These are phyloP conservation scores for Mycosphaerella sp. DNA, from an alignment of 2,329 filamentous ascomycete genomes.

Conservation along the genomic window DNA sequence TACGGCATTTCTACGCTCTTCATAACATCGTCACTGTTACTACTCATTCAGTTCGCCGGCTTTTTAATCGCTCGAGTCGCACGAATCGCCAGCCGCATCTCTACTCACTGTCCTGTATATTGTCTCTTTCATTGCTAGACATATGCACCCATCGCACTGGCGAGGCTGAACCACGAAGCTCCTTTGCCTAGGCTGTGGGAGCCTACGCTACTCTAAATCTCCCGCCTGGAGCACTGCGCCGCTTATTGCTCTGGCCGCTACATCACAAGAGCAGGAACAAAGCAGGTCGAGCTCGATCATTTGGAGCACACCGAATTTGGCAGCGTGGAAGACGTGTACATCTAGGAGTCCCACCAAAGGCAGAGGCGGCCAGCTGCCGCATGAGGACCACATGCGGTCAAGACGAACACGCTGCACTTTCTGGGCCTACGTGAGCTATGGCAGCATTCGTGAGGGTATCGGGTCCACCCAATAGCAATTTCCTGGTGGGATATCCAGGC, in stretches of 20 bases:
- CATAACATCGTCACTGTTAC: conserved; percentile 3
- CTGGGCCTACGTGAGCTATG: conserved; percentile 24
- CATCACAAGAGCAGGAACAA: neutral
- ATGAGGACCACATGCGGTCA: conserved; percentile 20
- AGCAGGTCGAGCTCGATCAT: neutral
- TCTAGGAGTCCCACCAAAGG: neutral
- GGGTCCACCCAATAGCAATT: conserved; percentile 93
- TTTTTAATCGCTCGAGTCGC: neutral
- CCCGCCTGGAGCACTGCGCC: neutral
- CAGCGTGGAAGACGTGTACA: conserved; percentile 2
- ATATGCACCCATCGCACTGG: neutral
- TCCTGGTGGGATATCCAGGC: conserved; percentile 92
- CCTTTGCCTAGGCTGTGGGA: neutral
- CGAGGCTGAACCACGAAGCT: neutral
- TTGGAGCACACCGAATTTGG: neutral
- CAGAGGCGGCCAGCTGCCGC: conserved; percentile 13
- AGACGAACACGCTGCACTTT: conserved; percentile 12
- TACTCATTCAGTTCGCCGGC: neutral
- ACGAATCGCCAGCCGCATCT: conserved; percentile 1
- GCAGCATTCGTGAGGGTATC: conserved; percentile 90
- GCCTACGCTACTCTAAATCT: neutral
- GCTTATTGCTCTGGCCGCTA: no score
- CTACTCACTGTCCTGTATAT: neutral
- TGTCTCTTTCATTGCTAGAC: neutral
- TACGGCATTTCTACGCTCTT: neutral